Percentiles rank a stretch among this genome's conserved stretches.
Evolutionary conservation across 1,284 basidiomycete species (phyloP).

Genomic region (Chalciporus sp.): DNA sequence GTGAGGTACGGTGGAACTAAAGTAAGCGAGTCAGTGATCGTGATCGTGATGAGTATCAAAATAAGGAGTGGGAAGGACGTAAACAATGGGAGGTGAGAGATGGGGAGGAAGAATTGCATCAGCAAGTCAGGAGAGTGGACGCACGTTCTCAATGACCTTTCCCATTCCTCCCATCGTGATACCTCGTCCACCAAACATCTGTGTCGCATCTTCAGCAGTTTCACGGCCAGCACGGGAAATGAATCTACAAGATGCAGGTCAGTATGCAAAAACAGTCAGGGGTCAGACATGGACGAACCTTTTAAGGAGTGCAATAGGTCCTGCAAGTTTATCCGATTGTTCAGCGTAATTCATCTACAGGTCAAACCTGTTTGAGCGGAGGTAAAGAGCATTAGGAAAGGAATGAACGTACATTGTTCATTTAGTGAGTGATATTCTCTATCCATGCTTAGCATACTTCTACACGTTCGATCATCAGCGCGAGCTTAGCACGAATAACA

Average conservation of each 20-base stretch:
- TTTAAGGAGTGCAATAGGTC: constrained; percentile 72
- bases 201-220: constrained; percentile 70
- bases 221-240: constrained; percentile 69
- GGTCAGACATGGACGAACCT: constrained; percentile 47
- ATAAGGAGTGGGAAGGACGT: neutral
- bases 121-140: constrained; percentile 20
- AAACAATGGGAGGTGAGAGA: neutral
- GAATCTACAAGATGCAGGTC: constrained; percentile 45
- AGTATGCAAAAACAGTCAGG: neutral
- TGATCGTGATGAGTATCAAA: neutral
- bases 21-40: neutral
- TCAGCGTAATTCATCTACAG: constrained; percentile 77
- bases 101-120: neutral
- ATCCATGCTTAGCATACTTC: constrained; percentile 91
- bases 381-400: neutral
- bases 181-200: constrained; percentile 65
- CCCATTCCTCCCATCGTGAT: constrained; percentile 69
- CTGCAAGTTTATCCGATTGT: constrained; percentile 76
- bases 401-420: constrained; percentile 74
- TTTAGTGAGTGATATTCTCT: constrained; percentile 87
- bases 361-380: constrained; percentile 1
- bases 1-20: constrained; percentile 43
- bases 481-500: constrained; percentile 90
- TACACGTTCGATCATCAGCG: constrained; percentile 85
- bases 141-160: constrained; percentile 61